Conservation (phyloP, 2,329 filamentous ascomycete species). For the Neobulgaria alba region DNA sequence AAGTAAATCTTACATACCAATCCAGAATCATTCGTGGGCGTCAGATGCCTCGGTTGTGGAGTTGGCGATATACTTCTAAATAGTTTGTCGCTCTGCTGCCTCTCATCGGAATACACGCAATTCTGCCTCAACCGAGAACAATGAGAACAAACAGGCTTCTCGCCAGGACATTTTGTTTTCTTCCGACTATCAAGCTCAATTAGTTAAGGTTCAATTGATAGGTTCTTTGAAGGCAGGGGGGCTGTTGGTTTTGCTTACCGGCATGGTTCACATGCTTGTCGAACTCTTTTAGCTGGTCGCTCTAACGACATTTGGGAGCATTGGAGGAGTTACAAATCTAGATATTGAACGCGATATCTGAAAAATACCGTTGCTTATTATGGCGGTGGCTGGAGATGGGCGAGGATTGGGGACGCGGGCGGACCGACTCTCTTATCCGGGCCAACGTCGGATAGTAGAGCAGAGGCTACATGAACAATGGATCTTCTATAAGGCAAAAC, state of each 20-base stretch:
- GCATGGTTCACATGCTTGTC: conserved; percentile 32
- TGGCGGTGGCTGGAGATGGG: no score
- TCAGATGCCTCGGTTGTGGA: conserved; percentile 3
- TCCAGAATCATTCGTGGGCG: not conserved
- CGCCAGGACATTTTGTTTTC: conserved; percentile 42
- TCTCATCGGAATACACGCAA: conserved; percentile 36
- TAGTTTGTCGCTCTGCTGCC: conserved; percentile 1
- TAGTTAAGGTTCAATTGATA: not conserved
- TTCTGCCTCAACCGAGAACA: conserved; percentile 39
- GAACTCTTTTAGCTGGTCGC: conserved; percentile 25
- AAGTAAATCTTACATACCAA: no score
- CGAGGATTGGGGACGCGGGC: no score
- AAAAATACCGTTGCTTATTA: no score
- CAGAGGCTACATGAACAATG: no score
- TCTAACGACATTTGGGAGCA: conserved; percentile 17
- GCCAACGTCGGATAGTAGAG: no score
- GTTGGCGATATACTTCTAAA: conserved; percentile 11
- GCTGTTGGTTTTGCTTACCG: conserved; percentile 21
- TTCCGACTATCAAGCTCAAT: conserved; percentile 34
- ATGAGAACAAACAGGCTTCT: conserved; percentile 40
- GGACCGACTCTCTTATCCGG: no score
- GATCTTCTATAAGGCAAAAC: no score
- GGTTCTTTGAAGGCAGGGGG: not conserved
- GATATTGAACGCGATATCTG: no score
- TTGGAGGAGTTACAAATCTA: no score